Evolutionary conservation across 306 rosid species (phyloP), one percentile per base, ranked within the genome.

Genomic region (Urtica urens): DNA sequence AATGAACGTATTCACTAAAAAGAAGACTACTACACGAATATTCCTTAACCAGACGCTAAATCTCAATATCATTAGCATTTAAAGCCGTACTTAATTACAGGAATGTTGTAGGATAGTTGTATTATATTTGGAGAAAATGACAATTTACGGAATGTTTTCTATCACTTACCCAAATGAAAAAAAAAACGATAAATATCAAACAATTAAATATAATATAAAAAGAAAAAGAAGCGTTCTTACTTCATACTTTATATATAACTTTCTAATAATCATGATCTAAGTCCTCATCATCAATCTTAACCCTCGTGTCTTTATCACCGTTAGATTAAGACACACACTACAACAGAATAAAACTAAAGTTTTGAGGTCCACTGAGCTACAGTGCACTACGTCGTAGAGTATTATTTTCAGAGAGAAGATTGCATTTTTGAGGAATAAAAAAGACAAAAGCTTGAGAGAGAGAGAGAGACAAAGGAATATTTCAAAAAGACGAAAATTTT

Each of bases 301-400:
- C 3, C 39, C 6, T 49, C 39, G 21, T 14, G 24, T 4, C 39
- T 39, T 49, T 33, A 51, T 34, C 27, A 34, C 44, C 57, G 16
- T 0, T 30, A 1, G 7, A 15, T 3, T 23, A 18, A 4, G 19
- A 19, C 35, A 10, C 11, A 16, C 17, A 18, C 39, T 17, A 13
- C 6, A 5, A 49, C 0, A 12, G 18, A 26, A 4, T 2, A 1
- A 3, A 23, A 13, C 3, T 10, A 24, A 46, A 14, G 30, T 14
- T 46, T 28, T 44, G 31, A 51, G 53, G 51, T 54, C 51, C 55
- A 65, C 38, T 31, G 53, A 52, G 16, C 17, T 59, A 43, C 63
- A 53, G 57, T 56, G 74, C 44, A 60, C 62, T 41, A 49, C 60
- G 55, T 58, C 9, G 39, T 58, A 71, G 54, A 23, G n/a, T 67